Evolutionary conservation across 2,329 filamentous ascomycete species (phyloP), one percentile per base, ranked within the genome.

Genomic region (Beauveria sp.): DNA sequence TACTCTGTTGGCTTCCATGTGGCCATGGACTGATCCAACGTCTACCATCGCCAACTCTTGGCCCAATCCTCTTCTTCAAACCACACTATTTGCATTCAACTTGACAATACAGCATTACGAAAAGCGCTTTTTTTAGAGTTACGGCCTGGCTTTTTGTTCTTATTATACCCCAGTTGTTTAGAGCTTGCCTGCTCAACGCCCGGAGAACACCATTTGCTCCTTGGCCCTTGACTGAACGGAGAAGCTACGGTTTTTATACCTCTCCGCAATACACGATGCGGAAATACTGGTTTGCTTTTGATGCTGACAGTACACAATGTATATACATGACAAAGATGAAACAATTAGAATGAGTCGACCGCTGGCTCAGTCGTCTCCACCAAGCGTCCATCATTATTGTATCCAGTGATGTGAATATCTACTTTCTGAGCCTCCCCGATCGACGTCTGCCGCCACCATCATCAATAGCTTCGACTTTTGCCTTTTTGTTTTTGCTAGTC

Each of bases 1-100:
- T 93, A 89, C 69, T 91, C 88, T 56, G 87, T 96, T 28, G 91
- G 91, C 3, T 93, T 96, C 69, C 86, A 92, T 71, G 88, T 90
- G 31, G 89, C 90, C 74, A 73, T 87, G n/a, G 46, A 51, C 18
- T 57, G 9, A 42, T 20, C 4, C 12, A 6, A 52, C 22, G 7
- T 20, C 7, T 34, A 3, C 16, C 40, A 26, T 40, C 40, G 7
- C 26, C 16, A 18, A 26, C 14, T 48, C 1, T 48, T 28, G 12
- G 3, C 22, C 40, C 18, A n/a, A 24, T 42, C 26, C 40, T 22
- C 20, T 50, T 49, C n/a, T 16, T 31, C 6, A 6, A 6, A 48
- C 9, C 28, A 40, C 28, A 3, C 9, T 5, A 31, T 8, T 43
- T 50, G 48, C 46, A 59, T 59, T 43, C 12, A 43, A 20, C 9